Percentiles rank a stretch among this genome's conserved stretches.
phyloP scores from a whole-genome alignment of 306 rosid species.

The Echinosophora koreensis region DNA sequence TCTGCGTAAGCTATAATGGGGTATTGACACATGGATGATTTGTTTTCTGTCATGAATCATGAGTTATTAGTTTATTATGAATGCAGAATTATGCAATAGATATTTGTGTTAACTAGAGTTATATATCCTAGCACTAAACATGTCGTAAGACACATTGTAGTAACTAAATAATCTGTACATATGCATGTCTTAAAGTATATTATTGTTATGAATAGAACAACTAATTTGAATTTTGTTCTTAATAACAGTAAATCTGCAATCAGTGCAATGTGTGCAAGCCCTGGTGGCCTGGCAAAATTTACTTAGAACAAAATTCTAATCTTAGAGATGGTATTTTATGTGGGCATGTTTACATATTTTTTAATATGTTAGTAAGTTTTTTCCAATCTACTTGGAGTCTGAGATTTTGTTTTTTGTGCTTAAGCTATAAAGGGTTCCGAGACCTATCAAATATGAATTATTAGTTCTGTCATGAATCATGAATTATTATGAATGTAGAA shows the following conservation, averaged over 20 bases:
- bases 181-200: background rate
- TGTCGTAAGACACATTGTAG: background rate
- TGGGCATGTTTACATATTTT: too few species aligned
- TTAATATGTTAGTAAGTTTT: too few species aligned
- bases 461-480: constrained; percentile 1
- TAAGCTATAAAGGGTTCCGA: background rate
- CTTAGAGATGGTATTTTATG: too few species aligned
- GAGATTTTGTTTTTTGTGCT: background rate
- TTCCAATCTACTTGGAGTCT: too few species aligned
- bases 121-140: background rate
- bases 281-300: too few species aligned
- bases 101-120: background rate
- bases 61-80: background rate
- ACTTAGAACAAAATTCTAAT: too few species aligned
- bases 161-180: background rate
- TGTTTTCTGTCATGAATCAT: background rate
- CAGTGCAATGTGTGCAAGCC: too few species aligned
- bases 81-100: background rate
- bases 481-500: background rate
- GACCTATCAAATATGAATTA: background rate
- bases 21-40: background rate
- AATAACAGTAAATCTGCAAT: too few species aligned
- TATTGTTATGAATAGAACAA: background rate
- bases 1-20: background rate
- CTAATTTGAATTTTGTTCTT: too few species aligned